Evolutionary conservation across 306 rosid genomes (phyloP), one percentile per base, ranked within the genome.

Genomic region (Arachis stenosperma): DNA sequence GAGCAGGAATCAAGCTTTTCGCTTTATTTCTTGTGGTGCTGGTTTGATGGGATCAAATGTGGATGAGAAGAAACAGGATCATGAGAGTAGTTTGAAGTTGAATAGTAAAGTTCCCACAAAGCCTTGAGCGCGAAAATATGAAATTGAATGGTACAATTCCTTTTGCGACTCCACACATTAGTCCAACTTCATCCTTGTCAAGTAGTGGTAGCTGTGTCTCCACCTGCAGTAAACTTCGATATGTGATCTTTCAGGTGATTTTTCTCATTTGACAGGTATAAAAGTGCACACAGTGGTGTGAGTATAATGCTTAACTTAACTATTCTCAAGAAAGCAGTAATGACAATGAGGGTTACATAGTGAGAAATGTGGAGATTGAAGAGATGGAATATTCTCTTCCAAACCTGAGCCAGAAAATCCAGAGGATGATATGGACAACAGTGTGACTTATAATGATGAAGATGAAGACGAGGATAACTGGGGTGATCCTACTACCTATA

Each of bases 351-450:
- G 76, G 77, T 17, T 69, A 77, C 52, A 60, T 73, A 12, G 86
- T 79, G 67, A 84, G 86, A 75, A 84, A 85, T 75, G 85, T 81
- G 75, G 86, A 73, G 74, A 81, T 82, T 17, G 91, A 81, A 46
- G 95, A 83, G 70, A 53, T 72, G 59, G 95, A 76, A 77, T 73
- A 80, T 67, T 82, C 86, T 71, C 44, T 85, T 42, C 81, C 82
- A 37, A 83, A 76, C 99, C 99, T 13, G 97, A 82, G 68, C 93
- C 99, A 47, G 95, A 90, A 80, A 83, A 89, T 78, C 90, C 87
- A 1, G 81, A 76, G 61, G 97, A 91, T 78, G 93, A 91, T 71
- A 52, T 84, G 76, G 98, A 85, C 55, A 79, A 87, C 57, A 80
- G 91, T 67, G 86, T 95, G 82, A 83, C 87, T 76, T 88, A 79